Evolutionary conservation across 345 rosid species (phyloP).

Genomic region (Hibiscus syriacus): DNA sequence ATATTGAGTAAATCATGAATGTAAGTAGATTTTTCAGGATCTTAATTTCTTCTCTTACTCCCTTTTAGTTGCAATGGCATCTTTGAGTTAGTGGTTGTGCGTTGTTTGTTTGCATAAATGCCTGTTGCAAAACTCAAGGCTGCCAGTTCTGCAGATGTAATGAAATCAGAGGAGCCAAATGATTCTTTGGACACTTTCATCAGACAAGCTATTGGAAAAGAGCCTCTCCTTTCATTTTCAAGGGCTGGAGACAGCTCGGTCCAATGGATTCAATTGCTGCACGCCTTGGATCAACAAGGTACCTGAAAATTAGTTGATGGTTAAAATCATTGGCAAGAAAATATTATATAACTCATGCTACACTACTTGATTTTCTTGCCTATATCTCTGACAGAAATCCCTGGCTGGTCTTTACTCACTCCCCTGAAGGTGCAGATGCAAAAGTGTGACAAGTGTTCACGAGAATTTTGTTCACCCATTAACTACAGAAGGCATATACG

Average conservation of each 20-base stretch:
- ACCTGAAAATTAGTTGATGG: slow-evolving; percentile 5
- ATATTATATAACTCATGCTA: background rate
- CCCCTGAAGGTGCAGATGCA: slow-evolving; percentile 88
- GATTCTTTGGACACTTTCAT: slow-evolving; percentile 61
- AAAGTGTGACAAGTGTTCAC: slow-evolving; percentile 84
- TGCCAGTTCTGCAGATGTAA: slow-evolving; percentile 37
- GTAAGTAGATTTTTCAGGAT: background rate
- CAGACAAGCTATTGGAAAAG: slow-evolving; percentile 64
- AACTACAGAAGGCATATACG: slow-evolving; percentile 83
- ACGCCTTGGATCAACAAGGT: slow-evolving; percentile 87
- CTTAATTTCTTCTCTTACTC: background rate
- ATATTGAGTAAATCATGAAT: background rate
- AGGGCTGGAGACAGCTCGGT: slow-evolving; percentile 61
- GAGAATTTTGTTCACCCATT: slow-evolving; percentile 82
- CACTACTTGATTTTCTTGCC: slow-evolving; percentile 15
- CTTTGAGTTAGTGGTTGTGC: slow-evolving; percentile 9
- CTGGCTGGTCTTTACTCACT: slow-evolving; percentile 91
- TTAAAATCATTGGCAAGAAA: background rate
- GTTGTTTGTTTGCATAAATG: slow-evolving; percentile 35
- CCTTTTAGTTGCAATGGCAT: slow-evolving; percentile 24
- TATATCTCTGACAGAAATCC: slow-evolving; percentile 35
- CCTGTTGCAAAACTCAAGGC: slow-evolving; percentile 42
- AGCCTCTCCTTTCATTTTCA: slow-evolving; percentile 60
- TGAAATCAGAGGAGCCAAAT: slow-evolving; percentile 63
- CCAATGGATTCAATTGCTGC: slow-evolving; percentile 82